Base-by-base conservation (phyloP, 345 rosid species). In the Citropsis articulata region DNA sequence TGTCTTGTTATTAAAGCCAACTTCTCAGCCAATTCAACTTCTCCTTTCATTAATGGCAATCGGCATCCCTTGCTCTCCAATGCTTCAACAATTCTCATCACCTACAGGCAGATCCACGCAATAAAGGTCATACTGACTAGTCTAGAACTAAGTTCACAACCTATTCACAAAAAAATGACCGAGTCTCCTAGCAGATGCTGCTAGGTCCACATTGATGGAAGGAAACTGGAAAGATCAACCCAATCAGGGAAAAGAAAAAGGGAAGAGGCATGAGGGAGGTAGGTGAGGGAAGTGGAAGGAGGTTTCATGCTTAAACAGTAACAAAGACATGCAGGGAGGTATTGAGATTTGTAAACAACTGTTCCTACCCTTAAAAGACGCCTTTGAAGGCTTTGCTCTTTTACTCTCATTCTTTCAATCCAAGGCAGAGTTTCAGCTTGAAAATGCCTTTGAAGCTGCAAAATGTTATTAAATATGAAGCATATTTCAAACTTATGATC, bases 381-480 rank as follows among this genome's bases (percentile, higher is more conserved):
- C 83, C 98, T 89, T 86, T 97, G 98, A 85, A 97, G 97, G 78
- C 90, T 88, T 79, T 94, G 98, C 86, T 94, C 99, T 72, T 92
- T 97, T 73, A 90, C 97, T 82, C 94, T 91, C 90, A 94, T 84
- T 80, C 97, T 92, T 78, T 97, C 86, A 60, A 91, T 94, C 91
- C 92, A 85, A 28, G 98, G 98, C 84, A 92, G 92, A 64, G 95
- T 90, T 69, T 93, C 95, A 73, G 98, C 98, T 89, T 94, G 98
- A 83, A 94, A 88, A 90, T 97, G 98, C 82, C 98, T 90, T 83
- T 97, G 99, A 76, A 97, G 97, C 99, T 93, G 90, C 86, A 70
- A 81, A 75, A 42, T 59, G 31, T 48, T 64, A 72, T 56, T 27
- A 67, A 25, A 27, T 57, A 45, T 75, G 16, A 82, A 78, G 28